phyloP scores from a whole-genome alignment of 495 filamentous ascomycete genomes.

The Neurospora sp. region DNA sequence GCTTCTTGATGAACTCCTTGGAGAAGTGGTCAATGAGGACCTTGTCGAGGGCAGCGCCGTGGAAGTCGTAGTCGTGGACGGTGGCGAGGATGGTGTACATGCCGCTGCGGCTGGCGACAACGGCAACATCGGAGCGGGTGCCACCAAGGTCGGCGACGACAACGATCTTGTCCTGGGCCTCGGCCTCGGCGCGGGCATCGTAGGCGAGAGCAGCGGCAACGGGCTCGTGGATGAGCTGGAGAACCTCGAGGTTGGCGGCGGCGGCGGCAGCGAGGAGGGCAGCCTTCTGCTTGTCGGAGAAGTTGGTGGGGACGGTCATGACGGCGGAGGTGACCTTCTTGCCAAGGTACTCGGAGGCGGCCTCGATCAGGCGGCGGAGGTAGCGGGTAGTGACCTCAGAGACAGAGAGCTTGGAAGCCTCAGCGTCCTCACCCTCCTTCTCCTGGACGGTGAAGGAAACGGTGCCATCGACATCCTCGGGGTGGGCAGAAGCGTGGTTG shows the following conservation, averaged over 20 bases:
- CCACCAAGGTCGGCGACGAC: slow-evolving; percentile 92
- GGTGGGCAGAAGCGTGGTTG: slow-evolving; percentile 88
- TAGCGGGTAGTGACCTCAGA: slow-evolving; percentile 83
- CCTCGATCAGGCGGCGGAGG: slow-evolving; percentile 66
- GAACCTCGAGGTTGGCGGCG: slow-evolving; percentile 73
- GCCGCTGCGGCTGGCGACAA: slow-evolving; percentile 81
- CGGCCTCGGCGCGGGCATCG: slow-evolving; percentile 71
- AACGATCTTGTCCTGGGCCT: slow-evolving; percentile 71
- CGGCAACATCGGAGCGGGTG: slow-evolving; percentile 82
- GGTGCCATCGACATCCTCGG: slow-evolving; percentile 58
- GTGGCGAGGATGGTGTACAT: slow-evolving; percentile 96
- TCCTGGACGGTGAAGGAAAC: slow-evolving; percentile 80
- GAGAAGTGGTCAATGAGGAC: slow-evolving; percentile 91
- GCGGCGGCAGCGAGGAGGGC: slow-evolving; percentile 69
- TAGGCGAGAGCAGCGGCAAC: slow-evolving; percentile 84
- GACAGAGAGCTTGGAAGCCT: slow-evolving; percentile 60
- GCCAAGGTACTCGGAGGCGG: slow-evolving; percentile 84
- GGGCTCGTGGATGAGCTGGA: slow-evolving; percentile 92
- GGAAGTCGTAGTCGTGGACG: slow-evolving; percentile 86
- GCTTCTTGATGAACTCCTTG: slow-evolving; percentile 91
- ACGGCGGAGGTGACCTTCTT: slow-evolving; percentile 88
- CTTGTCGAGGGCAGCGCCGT: slow-evolving; percentile 72
- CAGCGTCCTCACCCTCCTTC: slow-evolving; percentile 35
- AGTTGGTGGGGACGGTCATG: slow-evolving; percentile 89
- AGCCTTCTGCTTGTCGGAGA: slow-evolving; percentile 71